phyloP scores from a whole-genome alignment of 140 eudicot genomes.

The Bidens hawaiensis region DNA sequence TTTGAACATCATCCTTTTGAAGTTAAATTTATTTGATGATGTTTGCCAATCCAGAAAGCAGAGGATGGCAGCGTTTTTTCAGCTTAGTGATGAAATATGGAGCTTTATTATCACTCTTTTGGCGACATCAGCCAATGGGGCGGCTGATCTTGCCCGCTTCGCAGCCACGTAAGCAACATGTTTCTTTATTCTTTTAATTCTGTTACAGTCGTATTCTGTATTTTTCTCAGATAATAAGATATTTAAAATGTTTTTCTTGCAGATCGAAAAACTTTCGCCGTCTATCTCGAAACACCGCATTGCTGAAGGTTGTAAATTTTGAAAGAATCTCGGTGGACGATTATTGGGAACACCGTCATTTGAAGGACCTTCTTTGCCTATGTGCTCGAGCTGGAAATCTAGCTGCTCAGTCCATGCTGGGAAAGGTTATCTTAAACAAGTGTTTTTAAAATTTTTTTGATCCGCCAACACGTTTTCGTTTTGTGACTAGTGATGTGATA shows the following conservation, averaged over 20 bases:
- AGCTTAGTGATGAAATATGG: neutral
- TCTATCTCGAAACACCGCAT: neutral
- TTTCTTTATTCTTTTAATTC: neutral
- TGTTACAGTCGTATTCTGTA: neutral
- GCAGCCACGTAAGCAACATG: conserved; percentile 14
- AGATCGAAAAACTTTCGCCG: neutral
- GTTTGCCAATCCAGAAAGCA: conserved; percentile 13
- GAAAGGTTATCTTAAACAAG: conserved; percentile 9
- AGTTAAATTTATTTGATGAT: neutral
- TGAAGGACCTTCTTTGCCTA: conserved; percentile 4
- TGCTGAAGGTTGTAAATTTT: conserved; percentile 10
- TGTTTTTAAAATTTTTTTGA: neutral
- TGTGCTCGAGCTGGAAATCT: conserved; percentile 22
- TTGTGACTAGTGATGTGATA: neutral
- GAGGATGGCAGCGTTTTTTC: neutral
- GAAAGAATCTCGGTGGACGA: neutral
- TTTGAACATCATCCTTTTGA: neutral
- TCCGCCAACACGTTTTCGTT: no score
- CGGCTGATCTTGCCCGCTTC: conserved; percentile 2
- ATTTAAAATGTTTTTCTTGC: conserved; percentile 4
- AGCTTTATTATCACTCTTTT: neutral
- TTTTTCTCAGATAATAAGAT: neutral
- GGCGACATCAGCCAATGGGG: conserved; percentile 9
- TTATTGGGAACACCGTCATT: neutral
- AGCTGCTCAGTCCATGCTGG: conserved; percentile 19